Evolutionary conservation across 2,329 filamentous ascomycete genomes (phyloP), one percentile per base, ranked within the genome.

Genomic region (Podosphaera fusca): DNA sequence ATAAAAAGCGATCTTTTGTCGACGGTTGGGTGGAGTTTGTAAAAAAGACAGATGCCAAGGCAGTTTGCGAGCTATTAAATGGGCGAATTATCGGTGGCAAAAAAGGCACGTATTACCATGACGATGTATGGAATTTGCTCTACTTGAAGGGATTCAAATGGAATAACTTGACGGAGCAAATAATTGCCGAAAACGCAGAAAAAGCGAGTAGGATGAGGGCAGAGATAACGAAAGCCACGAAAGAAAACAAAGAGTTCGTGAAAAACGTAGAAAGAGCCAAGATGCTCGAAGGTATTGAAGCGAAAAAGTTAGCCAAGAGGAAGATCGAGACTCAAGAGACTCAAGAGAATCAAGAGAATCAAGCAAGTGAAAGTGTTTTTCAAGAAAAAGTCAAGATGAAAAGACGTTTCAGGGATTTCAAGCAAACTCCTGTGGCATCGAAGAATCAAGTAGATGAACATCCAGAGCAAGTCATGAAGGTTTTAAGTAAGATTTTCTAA

Each of bases 1-100:
- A 90, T 71, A 88, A 88, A 72, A 87, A 88, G 69, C 78, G 81
- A 59, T 78, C 78, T n/a, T 92, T 81, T 70, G 82, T 80, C 2
- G 87, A 94, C 69, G 87, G 87, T 51, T 94, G 87, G 87, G 80
- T 92, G 34, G 87, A 94, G 68, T 94, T 90, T 64, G 69, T 80
- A 40, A 75, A 76, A 60, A 92, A 92, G 69, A 75, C 76, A 61
- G 81, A 89, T 60, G 87, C 87, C 40, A 87, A 89, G 68, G 73
- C 78, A n/a, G 82, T 79, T 0, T 85, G 81, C 55, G 83, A 87
- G 62, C 75, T 84, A 33, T 73, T 94, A 55, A 94, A 94, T 66
- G 83, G 84, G 47, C 78, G 78, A 60, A 85, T 77, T 10, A 85
- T 92, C 59, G 86, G 86, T 55, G 87, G 87, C 33, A 89, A 89